Conservation (phyloP, 2,329 filamentous ascomycete genomes). For the Lojkania enalia region DNA sequence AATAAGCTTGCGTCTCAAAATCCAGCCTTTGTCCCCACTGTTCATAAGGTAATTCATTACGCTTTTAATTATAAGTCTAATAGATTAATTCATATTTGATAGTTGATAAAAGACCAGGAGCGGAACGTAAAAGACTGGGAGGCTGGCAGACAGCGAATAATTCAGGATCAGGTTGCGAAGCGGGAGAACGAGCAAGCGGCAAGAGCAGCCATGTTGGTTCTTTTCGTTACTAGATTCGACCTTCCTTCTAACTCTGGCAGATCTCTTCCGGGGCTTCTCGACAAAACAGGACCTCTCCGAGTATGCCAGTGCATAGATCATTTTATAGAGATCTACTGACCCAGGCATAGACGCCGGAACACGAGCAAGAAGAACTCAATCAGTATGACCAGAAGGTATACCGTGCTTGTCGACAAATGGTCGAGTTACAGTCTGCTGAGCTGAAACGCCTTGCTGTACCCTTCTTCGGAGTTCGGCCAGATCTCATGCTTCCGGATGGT, state of each 20-base stretch:
- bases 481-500: slow-evolving; percentile 28
- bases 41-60: slow-evolving; percentile 44
- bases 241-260: slow-evolving; percentile 5
- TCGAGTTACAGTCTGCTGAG: slow-evolving; percentile 58
- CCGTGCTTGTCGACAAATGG: slow-evolving; percentile 62
- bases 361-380: slow-evolving; percentile 58
- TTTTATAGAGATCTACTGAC: slow-evolving; percentile 1
- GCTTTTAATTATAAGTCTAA: slow-evolving; percentile 16
- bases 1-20: slow-evolving; percentile 53
- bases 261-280: slow-evolving; percentile 33
- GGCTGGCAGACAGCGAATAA: slow-evolving; percentile 54
- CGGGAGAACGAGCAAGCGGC: slow-evolving; percentile 58
- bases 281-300: slow-evolving; percentile 24
- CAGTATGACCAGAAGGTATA: slow-evolving; percentile 67
- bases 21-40: slow-evolving; percentile 43
- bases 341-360: slow-evolving; percentile 47
- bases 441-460: slow-evolving; percentile 56
- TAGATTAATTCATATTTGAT: slow-evolving; percentile 2
- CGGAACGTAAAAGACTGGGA: slow-evolving; percentile 65
- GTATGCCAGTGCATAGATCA: slow-evolving; percentile 12
- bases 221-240: not conserved
- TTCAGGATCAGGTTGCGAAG: slow-evolving; percentile 56
- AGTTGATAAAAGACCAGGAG: slow-evolving; percentile 66
- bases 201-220: slow-evolving; percentile 58
- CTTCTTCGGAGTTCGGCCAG: slow-evolving; percentile 34